Evolutionary conservation across 345 rosid species (phyloP).

Genomic region (Durio zibethinus): DNA sequence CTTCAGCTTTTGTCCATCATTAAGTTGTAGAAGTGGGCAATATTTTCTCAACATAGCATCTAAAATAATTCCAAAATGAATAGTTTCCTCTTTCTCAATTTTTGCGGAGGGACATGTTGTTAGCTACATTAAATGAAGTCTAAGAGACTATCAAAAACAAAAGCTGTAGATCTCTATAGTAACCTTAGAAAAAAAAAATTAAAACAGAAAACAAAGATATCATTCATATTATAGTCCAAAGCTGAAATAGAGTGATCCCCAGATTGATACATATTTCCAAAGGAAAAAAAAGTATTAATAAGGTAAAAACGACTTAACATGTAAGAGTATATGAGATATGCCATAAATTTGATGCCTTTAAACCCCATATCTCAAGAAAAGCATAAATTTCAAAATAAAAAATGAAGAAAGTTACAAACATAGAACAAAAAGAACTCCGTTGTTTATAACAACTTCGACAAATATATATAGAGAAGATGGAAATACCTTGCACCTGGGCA

Average conservation of each 20-base stretch:
- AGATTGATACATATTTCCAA: background rate
- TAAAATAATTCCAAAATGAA: background rate
- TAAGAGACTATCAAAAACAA: background rate
- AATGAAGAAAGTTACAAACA: background rate
- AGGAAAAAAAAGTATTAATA: background rate
- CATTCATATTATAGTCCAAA: background rate
- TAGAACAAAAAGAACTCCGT: background rate
- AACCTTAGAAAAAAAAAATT: background rate
- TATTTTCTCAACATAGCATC: background rate
- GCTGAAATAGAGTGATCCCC: background rate
- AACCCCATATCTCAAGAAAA: slow-evolving; percentile 1
- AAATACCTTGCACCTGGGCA: slow-evolving; percentile 65
- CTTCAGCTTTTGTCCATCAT: too few species aligned
- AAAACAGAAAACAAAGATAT: background rate
- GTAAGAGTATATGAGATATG: background rate
- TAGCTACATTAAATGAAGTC: background rate
- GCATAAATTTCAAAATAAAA: slow-evolving; percentile 6
- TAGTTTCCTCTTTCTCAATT: background rate
- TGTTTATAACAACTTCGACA: background rate
- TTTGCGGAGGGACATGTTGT: too few species aligned
- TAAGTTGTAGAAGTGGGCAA: background rate
- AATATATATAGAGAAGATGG: slow-evolving; percentile 8
- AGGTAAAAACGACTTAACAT: background rate
- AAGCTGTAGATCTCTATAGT: background rate
- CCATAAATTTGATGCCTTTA: background rate